A percentile compares a stretch with the other conserved stretches of the same genome.
Evolutionary conservation across 306 rosid genomes (phyloP).

Genomic region (Prosopis cineraria): DNA sequence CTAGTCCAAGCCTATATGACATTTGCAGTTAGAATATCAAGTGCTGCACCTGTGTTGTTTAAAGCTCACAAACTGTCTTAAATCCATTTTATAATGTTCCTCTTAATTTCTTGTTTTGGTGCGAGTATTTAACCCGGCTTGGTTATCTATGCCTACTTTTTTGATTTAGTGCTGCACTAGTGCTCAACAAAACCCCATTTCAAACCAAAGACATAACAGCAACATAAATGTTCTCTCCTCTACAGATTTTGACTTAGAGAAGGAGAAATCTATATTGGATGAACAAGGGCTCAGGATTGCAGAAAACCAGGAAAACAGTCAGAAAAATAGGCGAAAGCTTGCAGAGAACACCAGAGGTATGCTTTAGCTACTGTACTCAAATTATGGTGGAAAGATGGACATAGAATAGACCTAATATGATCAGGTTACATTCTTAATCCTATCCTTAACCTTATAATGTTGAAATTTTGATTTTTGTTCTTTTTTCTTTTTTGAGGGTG

Average conservation of each 20-base stretch:
- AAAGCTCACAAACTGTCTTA: neutral
- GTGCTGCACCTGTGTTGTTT: neutral
- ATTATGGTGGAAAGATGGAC: conserved; percentile 18
- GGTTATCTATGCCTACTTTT: neutral
- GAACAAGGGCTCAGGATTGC: conserved; percentile 96
- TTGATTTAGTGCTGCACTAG: neutral
- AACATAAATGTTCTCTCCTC: neutral
- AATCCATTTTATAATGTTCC: neutral
- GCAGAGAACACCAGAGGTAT: conserved; percentile 95
- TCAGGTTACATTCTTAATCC: conserved; percentile 14
- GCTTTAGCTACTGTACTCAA: conserved; percentile 21
- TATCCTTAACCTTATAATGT: neutral
- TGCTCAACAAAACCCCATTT: neutral
- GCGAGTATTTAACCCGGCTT: conserved; percentile 7
- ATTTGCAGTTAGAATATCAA: neutral
- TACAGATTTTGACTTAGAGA: conserved; percentile 94
- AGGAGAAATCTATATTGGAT: conserved; percentile 82
- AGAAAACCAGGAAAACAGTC: conserved; percentile 97
- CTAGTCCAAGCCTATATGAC: neutral
- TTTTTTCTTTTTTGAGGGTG: neutral
- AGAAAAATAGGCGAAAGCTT: conserved; percentile 95
- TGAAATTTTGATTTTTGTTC: neutral
- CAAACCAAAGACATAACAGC: neutral
- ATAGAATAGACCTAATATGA: neutral
- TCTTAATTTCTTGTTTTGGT: neutral